Percentiles rank a stretch among this genome's conserved stretches.
These are phyloP conservation scores for Eutreptiella sp. DNA, from an alignment of 208 protist species.

Conservation along the genomic window DNA sequence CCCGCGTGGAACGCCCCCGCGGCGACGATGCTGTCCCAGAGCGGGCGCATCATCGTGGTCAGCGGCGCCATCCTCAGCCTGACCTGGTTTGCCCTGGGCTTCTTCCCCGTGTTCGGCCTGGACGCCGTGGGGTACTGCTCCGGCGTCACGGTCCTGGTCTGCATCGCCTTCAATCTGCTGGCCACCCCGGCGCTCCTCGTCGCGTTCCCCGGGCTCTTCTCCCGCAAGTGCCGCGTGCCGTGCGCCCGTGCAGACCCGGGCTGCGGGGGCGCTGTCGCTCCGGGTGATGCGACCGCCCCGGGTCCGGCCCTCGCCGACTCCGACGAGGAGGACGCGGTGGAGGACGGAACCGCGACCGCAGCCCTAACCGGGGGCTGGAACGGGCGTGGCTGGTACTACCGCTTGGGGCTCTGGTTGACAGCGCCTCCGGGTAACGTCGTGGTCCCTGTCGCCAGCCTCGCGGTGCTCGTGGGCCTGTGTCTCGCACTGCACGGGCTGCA, in stretches of 20 bases:
- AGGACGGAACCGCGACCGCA: neutral
- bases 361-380: neutral
- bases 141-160: conserved; percentile 28
- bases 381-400: neutral
- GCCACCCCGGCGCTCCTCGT: conserved; percentile 29
- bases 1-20: neutral
- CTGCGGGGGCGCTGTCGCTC: neutral
- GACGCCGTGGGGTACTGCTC: conserved; percentile 14
- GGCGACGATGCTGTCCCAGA: conserved; percentile 7
- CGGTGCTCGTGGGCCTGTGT: too few relatives aligned
- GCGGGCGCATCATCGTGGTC: conserved; percentile 25
- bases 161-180: conserved; percentile 13
- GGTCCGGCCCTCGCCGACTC: neutral
- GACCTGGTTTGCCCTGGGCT: conserved; percentile 5
- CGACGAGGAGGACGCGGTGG: neutral
- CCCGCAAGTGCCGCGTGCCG: too few relatives aligned
- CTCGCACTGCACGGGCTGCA: too few relatives aligned
- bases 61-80: conserved; percentile 25
- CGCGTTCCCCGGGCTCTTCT: conserved; percentile 34
- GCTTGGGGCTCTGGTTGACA: too few relatives aligned
- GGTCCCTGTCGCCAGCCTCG: too few relatives aligned
- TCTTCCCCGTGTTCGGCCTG: conserved; percentile 20
- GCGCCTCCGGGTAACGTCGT: too few relatives aligned
- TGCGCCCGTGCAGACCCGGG: conserved; percentile 1
- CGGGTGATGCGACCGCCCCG: neutral